phyloP scores from a whole-genome alignment of 2,329 filamentous ascomycete genomes.

The Sphaceloma murrayae region DNA sequence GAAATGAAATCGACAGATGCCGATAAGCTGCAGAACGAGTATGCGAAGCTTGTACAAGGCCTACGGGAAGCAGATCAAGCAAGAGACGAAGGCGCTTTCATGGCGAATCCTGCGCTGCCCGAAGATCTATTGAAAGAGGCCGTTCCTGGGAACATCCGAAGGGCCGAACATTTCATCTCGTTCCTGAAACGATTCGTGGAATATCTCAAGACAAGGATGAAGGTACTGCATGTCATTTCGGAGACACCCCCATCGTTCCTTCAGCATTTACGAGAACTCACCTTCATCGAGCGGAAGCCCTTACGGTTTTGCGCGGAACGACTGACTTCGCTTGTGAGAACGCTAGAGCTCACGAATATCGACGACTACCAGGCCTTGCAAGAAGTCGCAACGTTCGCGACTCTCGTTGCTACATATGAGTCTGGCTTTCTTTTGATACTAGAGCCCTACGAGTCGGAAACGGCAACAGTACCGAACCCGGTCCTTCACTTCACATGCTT shows the following conservation, averaged over 20 bases:
- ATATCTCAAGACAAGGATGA: conserved; percentile 93
- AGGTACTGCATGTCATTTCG: conserved; percentile 92
- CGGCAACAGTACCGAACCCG: conserved; percentile 89
- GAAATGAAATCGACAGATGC: conserved; percentile 96
- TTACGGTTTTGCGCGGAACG: conserved; percentile 90
- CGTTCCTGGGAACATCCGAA: conserved; percentile 87
- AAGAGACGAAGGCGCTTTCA: conserved; percentile 88
- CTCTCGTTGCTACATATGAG: conserved; percentile 90
- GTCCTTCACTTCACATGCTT: conserved; percentile 95
- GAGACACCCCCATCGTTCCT: conserved; percentile 94
- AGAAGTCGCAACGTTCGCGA: conserved; percentile 96
- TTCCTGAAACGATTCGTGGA: conserved; percentile 97
- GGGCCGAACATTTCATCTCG: conserved; percentile 90
- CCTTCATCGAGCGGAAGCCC: conserved; percentile 95
- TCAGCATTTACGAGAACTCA: conserved; percentile 84
- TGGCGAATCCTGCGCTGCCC: conserved; percentile 90
- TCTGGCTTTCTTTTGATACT: conserved; percentile 91
- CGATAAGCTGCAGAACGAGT: conserved; percentile 88
- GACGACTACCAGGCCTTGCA: conserved; percentile 96
- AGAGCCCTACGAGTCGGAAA: conserved; percentile 95
- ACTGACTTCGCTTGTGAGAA: conserved; percentile 85
- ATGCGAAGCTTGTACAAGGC: conserved; percentile 88
- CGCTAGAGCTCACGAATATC: conserved; percentile 90
- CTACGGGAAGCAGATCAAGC: conserved; percentile 80
- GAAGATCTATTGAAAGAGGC: conserved; percentile 93